A percentile compares a stretch with the other conserved stretches of the same genome.
Conservation (phyloP, 2,329 filamentous ascomycete species). For the Cytospora chrysosperma region DNA sequence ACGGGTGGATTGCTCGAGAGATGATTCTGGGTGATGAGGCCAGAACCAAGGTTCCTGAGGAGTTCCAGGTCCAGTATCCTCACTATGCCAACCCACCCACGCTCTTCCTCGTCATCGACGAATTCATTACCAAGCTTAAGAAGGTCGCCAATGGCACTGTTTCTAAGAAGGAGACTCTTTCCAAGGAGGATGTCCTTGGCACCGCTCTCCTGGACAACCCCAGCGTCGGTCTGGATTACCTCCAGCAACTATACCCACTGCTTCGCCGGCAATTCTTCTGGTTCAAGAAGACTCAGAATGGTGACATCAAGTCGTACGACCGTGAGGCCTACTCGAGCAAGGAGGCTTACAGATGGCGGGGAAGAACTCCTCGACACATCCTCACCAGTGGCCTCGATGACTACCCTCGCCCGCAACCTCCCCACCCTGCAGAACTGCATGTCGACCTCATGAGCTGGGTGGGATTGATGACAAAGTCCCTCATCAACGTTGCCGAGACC, state of each 20-base stretch:
- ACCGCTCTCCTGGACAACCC: constrained; percentile 66
- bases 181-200: constrained; percentile 48
- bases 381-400: constrained; percentile 94
- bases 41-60: constrained; percentile 86
- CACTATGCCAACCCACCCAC: constrained; percentile 98
- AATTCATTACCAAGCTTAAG: constrained; percentile 76
- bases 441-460: constrained; percentile 95
- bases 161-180: constrained; percentile 44
- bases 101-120: constrained; percentile 83
- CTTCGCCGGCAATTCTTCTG: constrained; percentile 88
- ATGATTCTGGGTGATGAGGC: constrained; percentile 92
- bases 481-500: constrained; percentile 74
- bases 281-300: constrained; percentile 90
- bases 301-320: constrained; percentile 89
- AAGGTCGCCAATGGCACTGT: constrained; percentile 48
- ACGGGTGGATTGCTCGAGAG: constrained; percentile 96
- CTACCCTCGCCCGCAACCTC: constrained; percentile 90
- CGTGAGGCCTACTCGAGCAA: constrained; percentile 83
- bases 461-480: constrained; percentile 89
- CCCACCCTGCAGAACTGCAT: constrained; percentile 93
- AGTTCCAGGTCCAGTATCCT: constrained; percentile 95
- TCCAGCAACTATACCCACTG: constrained; percentile 78
- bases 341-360: constrained; percentile 94
- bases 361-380: constrained; percentile 81
- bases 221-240: constrained; percentile 67